Conservation (phyloP, 345 rosid genomes). For the Pelargonium nanum region DNA sequence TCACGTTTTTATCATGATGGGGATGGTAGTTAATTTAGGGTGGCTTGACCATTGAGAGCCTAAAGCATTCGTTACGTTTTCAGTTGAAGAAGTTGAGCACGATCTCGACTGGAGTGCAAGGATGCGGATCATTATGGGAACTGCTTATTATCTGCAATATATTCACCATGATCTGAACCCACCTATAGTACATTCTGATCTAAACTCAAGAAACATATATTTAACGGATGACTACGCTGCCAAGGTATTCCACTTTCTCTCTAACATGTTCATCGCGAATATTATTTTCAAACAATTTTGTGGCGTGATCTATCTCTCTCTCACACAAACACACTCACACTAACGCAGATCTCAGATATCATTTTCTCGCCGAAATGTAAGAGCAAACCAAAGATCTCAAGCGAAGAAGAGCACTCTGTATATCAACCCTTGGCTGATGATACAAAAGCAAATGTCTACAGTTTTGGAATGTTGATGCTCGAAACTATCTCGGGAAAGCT, state of each 20-base stretch:
- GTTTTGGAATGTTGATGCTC: conserved; percentile 67
- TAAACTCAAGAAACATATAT: conserved; percentile 35
- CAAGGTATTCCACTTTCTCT: conserved; percentile 36
- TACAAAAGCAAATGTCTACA: conserved; percentile 55
- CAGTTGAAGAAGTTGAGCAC: conserved; percentile 82
- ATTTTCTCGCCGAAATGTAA: conserved; percentile 23
- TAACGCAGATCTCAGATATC: conserved; percentile 57
- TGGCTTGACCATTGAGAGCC: conserved; percentile 9
- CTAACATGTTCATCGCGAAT: no score
- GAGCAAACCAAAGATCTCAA: conserved; percentile 19
- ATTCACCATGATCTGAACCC: conserved; percentile 90
- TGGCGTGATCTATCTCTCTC: no score
- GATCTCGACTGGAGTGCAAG: conserved; percentile 86
- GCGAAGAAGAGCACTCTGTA: conserved; percentile 37
- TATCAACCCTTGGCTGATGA: conserved; percentile 38
- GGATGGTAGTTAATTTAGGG: no score
- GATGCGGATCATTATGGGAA: conserved; percentile 84
- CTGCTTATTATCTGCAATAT: conserved; percentile 77
- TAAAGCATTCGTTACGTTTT: conserved; percentile 12
- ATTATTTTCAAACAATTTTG: no score
- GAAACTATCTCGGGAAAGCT: conserved; percentile 87
- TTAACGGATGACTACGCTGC: conserved; percentile 92
- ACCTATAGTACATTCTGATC: conserved; percentile 39
- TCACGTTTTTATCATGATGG: not conserved
- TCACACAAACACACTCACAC: no score